A percentile compares a stretch with the other conserved stretches of the same genome.
Evolutionary conservation across 768 basidiomycete genomes (phyloP).

Genomic region (Agrocybe chaxingu): DNA sequence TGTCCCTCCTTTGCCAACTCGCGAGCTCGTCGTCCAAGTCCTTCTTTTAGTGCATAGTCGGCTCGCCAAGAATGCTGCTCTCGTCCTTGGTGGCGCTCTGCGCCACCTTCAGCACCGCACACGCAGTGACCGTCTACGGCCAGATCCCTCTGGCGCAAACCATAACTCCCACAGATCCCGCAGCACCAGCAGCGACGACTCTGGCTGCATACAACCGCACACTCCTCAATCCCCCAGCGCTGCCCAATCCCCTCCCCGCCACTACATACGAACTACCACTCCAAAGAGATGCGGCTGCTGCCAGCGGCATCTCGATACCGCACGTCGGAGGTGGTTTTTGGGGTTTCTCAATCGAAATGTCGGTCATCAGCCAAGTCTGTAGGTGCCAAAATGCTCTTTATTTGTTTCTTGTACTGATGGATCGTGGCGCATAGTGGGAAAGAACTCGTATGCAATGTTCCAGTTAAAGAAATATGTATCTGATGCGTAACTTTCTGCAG

Average conservation of each 20-base stretch:
- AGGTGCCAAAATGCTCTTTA: slow-evolving; percentile 22
- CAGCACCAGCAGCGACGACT: slow-evolving; percentile 24
- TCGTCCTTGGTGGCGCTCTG: slow-evolving; percentile 9
- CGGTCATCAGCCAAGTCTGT: slow-evolving; percentile 65
- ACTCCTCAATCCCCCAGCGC: slow-evolving; percentile 41
- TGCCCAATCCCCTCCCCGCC: slow-evolving; percentile 41
- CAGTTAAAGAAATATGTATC: too few species aligned
- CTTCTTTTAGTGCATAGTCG: neutral
- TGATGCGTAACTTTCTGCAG: slow-evolving; percentile 23
- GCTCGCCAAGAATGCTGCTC: slow-evolving; percentile 5
- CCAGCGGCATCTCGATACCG: slow-evolving; percentile 34
- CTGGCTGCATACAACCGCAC: slow-evolving; percentile 50
- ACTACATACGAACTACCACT: slow-evolving; percentile 44
- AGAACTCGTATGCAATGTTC: slow-evolving; percentile 39
- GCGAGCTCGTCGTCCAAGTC: neutral
- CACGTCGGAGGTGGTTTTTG: slow-evolving; percentile 47
- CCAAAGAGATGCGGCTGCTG: slow-evolving; percentile 26
- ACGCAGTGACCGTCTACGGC: slow-evolving; percentile 25
- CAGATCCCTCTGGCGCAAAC: slow-evolving; percentile 30
- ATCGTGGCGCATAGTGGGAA: slow-evolving; percentile 37
- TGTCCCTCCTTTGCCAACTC: neutral
- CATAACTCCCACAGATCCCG: slow-evolving; percentile 25
- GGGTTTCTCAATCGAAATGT: slow-evolving; percentile 77
- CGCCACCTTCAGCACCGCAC: slow-evolving; percentile 9
- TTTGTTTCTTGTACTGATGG: neutral